Base-by-base conservation (phyloP, 768 basidiomycete genomes). In the Phaeotremella skinneri region DNA sequence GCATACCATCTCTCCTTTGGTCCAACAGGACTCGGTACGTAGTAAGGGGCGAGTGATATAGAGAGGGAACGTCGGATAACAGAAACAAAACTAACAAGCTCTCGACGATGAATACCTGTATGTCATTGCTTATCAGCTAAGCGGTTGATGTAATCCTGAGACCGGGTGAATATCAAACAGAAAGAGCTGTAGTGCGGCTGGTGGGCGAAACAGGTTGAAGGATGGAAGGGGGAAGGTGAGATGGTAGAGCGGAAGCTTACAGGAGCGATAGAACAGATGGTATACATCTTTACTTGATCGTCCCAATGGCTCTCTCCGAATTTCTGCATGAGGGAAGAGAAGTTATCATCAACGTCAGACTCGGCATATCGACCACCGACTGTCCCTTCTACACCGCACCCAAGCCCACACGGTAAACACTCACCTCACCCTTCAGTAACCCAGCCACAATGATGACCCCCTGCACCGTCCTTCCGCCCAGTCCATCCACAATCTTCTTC, bases 271-370 rank as follows among this genome's bases (percentile, higher is more conserved):
- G 80, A 73, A 34, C 80, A 78, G 43, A 78, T 79, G 23, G 75
- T 81, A 72, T 81, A 81, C 81, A 82, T 82, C 39, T 76, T 70
- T 9, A 81, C 59, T 61, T 81, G 75, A 49, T 79, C 79, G 43
- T 74, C 73, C 65, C 75, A 82, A 21, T 68, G 69, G 0, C 76
- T 74, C 48, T 76, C 65, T 7, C 78, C 79, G 20, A 82, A 71
- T 20, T 79, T 74, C 79, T 72, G 42, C 32, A 49, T 61, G 39
- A 52, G 57, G n/a, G n/a, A n/a, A n/a, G n/a, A n/a, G n/a, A n/a
- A n/a, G n/a, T n/a, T n/a, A n/a, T 23, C 43, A 45, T 11, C 52
- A 45, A 45, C 14, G 61, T 53, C 48, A 49, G 58, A 7, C 27
- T 2, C 16, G 25, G n/a, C n/a, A n/a, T n/a, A n/a, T n/a, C n/a